Conservation (phyloP, 129 eudicot species). For the Daucus carota region DH1_v3.0 NC_030383.2:41512501-41513000, state of each 20-base stretch:
- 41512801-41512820: conserved; percentile 73
- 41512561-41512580: too few relatives aligned
- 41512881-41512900: not conserved
- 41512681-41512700: conserved; percentile 33
- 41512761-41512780: not conserved
- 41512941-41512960: not conserved
- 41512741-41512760: not conserved
- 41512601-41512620: conserved; percentile 92
- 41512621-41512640: conserved; percentile 75
- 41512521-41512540: too few relatives aligned
- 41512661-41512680: conserved; percentile 87
- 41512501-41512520: too few relatives aligned
- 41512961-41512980: not conserved
- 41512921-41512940: not conserved
- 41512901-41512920: too few relatives aligned
- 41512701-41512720: not conserved
- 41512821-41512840: conserved; percentile 69
- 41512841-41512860: conserved; percentile 25
- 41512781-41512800: conserved; percentile 13
- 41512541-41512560: too few relatives aligned
- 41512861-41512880: not conserved
- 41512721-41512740: not conserved
- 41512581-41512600: conserved; percentile 82
- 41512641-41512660: conserved; percentile 85
- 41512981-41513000: too few relatives aligned